Conservation (phyloP, 164 flowering plant species). For the Malania oleifera region DNA sequence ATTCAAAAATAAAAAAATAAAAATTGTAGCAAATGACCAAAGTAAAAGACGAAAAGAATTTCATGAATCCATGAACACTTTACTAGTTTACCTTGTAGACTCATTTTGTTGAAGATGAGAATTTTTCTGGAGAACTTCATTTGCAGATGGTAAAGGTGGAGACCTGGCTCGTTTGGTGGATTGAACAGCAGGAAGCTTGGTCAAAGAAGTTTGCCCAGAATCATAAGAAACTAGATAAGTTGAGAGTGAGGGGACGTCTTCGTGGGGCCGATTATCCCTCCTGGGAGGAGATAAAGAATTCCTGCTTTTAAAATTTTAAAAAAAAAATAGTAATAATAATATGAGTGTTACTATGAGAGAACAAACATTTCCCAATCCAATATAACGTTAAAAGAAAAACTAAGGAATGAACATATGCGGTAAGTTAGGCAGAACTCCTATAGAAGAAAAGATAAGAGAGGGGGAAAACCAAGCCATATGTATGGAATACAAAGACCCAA, state of each 20-base stretch:
- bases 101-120: slow-evolving; percentile 11
- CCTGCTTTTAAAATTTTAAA: slow-evolving; percentile 27
- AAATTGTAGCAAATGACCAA: no score
- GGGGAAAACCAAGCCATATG: no score
- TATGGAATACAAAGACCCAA: no score
- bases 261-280: slow-evolving; percentile 23
- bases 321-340: slow-evolving; percentile 1
- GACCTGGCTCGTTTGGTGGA: slow-evolving; percentile 25
- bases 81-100: slow-evolving; percentile 24
- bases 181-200: slow-evolving; percentile 13
- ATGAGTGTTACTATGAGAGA: background rate
- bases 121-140: slow-evolving; percentile 16
- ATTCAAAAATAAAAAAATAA: no score
- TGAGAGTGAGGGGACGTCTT: slow-evolving; percentile 13
- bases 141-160: slow-evolving; percentile 19
- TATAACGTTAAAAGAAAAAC: no score
- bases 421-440: no score
- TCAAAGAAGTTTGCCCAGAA: slow-evolving; percentile 11
- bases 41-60: no score
- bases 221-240: slow-evolving; percentile 13
- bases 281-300: slow-evolving; percentile 23
- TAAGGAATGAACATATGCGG: no score
- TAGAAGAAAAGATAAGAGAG: no score
- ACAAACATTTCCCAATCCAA: background rate
- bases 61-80: background rate